Conservation (phyloP, 257 asterid genomes). For the Gardenia jasminoides region DNA sequence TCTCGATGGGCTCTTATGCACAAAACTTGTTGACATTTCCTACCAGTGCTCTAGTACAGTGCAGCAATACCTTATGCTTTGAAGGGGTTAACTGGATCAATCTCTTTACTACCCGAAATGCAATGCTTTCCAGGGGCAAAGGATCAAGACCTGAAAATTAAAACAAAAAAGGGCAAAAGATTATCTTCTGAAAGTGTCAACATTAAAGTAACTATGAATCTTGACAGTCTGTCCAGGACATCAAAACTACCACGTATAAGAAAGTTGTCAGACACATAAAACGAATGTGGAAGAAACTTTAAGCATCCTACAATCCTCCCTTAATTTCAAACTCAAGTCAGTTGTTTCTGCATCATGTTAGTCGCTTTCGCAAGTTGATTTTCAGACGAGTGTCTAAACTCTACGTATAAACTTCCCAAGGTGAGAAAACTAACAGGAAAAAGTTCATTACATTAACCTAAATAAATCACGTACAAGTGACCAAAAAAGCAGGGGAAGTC, state of each 20-base stretch:
- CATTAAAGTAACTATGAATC: background rate
- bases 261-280: background rate
- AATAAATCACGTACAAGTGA: background rate
- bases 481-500: background rate
- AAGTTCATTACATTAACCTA: background rate
- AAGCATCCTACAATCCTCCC: background rate
- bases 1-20: background rate
- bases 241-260: background rate
- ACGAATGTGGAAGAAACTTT: background rate
- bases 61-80: conserved; percentile 65
- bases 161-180: background rate
- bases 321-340: background rate
- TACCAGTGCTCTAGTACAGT: conserved; percentile 13
- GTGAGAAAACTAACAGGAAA: background rate
- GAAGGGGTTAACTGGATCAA: conserved; percentile 83
- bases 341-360: background rate
- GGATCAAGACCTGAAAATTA: conserved; percentile 66
- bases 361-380: background rate
- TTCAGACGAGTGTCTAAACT: background rate
- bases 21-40: background rate
- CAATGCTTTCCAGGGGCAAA: conserved; percentile 90
- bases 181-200: background rate
- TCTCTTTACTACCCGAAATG: conserved; percentile 70
- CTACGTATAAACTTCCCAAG: background rate
- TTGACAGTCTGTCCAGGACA: background rate